Conservation (phyloP, 345 rosid genomes). For the Arabidopsis suecica region DNA sequence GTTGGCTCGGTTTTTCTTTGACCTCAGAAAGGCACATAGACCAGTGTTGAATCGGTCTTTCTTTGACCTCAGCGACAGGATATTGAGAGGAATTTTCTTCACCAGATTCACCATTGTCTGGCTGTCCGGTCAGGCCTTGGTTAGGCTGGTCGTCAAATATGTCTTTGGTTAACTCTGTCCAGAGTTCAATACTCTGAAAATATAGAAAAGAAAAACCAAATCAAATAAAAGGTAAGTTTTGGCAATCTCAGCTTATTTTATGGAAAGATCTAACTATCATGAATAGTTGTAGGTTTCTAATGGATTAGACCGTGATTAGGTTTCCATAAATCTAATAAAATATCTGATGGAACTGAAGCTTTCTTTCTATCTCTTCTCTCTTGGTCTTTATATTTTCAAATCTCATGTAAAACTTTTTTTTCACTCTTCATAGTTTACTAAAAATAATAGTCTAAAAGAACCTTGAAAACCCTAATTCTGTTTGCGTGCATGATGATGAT, state of each 20-base stretch:
- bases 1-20: background rate
- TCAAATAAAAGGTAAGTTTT: background rate
- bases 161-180: slow-evolving; percentile 28
- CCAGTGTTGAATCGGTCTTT: slow-evolving; percentile 24
- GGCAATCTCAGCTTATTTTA: background rate
- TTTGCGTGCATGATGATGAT: background rate
- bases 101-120: slow-evolving; percentile 6
- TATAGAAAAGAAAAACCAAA: background rate
- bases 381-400: background rate
- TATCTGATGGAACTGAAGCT: background rate
- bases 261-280: background rate
- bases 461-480: background rate
- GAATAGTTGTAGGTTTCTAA: background rate
- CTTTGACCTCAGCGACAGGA: slow-evolving; percentile 9
- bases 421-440: background rate
- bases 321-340: slow-evolving; percentile 12
- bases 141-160: background rate
- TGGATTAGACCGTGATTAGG: background rate
- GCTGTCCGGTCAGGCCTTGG: slow-evolving; percentile 8
- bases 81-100: slow-evolving; percentile 5
- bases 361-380: background rate
- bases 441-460: background rate
- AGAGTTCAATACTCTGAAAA: slow-evolving; percentile 30
- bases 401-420: background rate
- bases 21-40: background rate